These are phyloP conservation scores for Cordyceps cicadae DNA, from an alignment of 2,329 filamentous ascomycete genomes.

Conservation along the genomic window DNA sequence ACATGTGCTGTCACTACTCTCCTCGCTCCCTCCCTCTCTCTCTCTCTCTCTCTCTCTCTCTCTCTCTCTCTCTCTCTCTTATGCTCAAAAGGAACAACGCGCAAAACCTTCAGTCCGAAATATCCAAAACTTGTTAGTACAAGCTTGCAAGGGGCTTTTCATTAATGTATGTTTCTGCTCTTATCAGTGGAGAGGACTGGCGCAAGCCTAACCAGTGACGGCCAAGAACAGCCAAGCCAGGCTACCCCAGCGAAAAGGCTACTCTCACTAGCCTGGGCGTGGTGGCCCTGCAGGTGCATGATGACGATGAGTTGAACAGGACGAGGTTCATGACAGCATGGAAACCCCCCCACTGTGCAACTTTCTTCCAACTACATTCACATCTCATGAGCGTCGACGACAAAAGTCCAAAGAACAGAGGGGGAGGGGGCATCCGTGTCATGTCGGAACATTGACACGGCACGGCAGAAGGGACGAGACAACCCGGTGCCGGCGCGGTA, in stretches of 20 bases:
- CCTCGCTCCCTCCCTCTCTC: too few species aligned
- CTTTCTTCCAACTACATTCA: too few species aligned
- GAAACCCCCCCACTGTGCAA: neutral
- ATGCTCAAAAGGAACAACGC: neutral
- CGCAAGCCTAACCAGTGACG: neutral
- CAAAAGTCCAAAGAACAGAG: neutral
- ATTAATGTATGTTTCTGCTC: neutral
- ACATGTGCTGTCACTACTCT: neutral
- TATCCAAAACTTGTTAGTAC: neutral
- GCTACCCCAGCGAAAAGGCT: neutral
- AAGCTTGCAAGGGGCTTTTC: neutral
- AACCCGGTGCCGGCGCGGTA: neutral
- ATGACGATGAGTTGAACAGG: neutral
- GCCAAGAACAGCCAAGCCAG: neutral
- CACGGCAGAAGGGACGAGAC: too few species aligned
- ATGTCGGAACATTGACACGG: too few species aligned
- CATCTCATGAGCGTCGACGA: too few species aligned
- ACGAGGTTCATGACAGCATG: neutral
- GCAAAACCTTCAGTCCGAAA: neutral
- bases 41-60: neutral
- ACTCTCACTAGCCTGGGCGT: too few species aligned
- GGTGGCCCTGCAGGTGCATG: neutral
- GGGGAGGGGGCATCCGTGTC: neutral
- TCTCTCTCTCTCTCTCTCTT: neutral
- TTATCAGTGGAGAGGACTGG: conserved; percentile 5